Percentiles rank a stretch among this genome's conserved stretches.
Conservation (phyloP, 176 grass and related monocot species). For the Alopecurus myosuroides region DNA sequence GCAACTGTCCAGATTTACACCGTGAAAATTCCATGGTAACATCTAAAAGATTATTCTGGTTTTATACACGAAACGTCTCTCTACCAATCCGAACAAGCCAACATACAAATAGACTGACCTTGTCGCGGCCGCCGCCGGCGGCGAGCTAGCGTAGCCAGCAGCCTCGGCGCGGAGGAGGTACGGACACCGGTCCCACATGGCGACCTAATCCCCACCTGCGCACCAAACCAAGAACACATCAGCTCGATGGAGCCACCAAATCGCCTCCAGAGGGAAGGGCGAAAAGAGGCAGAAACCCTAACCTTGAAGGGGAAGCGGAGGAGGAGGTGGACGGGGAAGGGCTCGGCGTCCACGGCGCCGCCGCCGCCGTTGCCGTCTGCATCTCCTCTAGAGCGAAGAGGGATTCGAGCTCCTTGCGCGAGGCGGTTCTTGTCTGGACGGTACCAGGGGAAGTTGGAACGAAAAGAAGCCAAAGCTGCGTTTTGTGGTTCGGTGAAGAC, state of each 20-base stretch:
- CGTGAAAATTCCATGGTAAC: neutral
- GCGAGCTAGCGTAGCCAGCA: conserved; percentile 6
- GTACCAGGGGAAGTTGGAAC: neutral
- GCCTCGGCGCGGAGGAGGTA: conserved; percentile 14
- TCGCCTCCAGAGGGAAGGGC: neutral
- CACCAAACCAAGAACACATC: conserved; percentile 18
- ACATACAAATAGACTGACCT: conserved; percentile 23
- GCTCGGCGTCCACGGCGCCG: conserved; percentile 17
- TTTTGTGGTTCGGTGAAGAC: conserved; percentile 9
- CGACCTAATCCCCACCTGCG: conserved; percentile 27
- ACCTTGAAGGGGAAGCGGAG: conserved; percentile 9
- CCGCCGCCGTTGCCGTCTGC: conserved; percentile 46
- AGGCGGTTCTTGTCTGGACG: neutral
- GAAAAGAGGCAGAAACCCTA: neutral
- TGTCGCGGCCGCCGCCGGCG: neutral
- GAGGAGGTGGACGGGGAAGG: conserved; percentile 45
- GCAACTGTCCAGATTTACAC: neutral
- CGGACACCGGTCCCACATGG: neutral
- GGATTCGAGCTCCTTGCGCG: neutral
- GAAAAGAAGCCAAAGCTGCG: neutral
- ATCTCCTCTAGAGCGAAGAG: conserved; percentile 23
- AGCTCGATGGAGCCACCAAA: neutral
- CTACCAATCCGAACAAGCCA: neutral
- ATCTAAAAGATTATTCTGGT: neutral
- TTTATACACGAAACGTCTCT: neutral